Evolutionary conservation across 495 filamentous ascomycete species (phyloP), one percentile per base, ranked within the genome.

Genomic region (Xylaria acuta): DNA sequence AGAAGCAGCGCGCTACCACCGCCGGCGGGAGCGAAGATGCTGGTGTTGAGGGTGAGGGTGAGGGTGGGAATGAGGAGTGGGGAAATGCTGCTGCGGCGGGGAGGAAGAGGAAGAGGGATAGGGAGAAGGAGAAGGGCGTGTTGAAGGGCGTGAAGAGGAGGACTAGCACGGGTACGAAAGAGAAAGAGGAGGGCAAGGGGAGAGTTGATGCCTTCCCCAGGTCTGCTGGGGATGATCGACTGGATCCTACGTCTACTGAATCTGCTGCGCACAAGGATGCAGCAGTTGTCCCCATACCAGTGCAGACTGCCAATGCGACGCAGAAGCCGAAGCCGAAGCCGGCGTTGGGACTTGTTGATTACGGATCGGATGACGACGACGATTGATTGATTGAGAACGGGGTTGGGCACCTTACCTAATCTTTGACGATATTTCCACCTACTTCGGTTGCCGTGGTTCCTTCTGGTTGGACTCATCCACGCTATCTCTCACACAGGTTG

Each of bases 1-100:
- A 85, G 75, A 88, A 90, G 75, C 91, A 91, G 74, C 73, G 74
- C 38, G 38, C 32, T 20, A 41, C 27, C 41, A 16, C 5, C 22
- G 49, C 5, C 7, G 49, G n/a, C 22, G 69, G 45, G 30, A 76
- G 77, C 0, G 77, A 79, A 5, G 81, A 75, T 38, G 82, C 84
- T 20, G 78, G 77, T 20, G 78, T 74, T 0, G 74, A 70, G 51
- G 81, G 79, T 2, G 78, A 68, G 2, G 80, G 54, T 38, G 75
- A 60, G 30, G 75, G 67, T 22, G 81, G 72, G 1, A 80, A 75
- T 51, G 76, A 41, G 18, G 75, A 74, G 36, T 73, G 60, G 49
- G 73, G 25, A n/a, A 34, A 38, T 38, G 1, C 62, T 38, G 47
- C 5, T 0, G 27, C n/a, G 63, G 59, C 74, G n/a, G n/a, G n/a